Percentiles rank a stretch among this genome's conserved stretches.
phyloP scores from a whole-genome alignment of 176 grass and related monocot species.

The Phoenix roebelenii region DNA sequence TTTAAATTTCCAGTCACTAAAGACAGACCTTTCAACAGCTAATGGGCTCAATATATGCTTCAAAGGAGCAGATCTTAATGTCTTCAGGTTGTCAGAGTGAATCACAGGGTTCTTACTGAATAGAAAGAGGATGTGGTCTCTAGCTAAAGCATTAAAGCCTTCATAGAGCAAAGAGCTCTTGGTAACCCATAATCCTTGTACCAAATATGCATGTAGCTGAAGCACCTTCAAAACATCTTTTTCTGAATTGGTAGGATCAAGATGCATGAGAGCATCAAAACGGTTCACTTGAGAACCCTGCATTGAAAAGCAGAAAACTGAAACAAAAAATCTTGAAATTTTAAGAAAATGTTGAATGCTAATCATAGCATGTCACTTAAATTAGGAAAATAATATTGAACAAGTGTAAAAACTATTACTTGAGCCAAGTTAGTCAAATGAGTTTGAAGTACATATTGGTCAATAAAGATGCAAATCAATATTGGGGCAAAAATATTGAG shows the following conservation, averaged over 20 bases:
- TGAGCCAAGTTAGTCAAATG: no score
- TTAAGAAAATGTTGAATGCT: no score
- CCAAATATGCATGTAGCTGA: slow-evolving; percentile 44
- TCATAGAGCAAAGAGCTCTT: slow-evolving; percentile 64
- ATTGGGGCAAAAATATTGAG: no score
- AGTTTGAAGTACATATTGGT: no score
- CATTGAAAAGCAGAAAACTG: slow-evolving; percentile 3
- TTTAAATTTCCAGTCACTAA: slow-evolving; percentile 54
- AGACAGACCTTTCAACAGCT: slow-evolving; percentile 30
- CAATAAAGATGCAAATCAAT: no score
- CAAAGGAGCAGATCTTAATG: background rate
- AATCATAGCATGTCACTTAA: no score
- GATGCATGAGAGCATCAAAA: slow-evolving; percentile 59
- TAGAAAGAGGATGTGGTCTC: slow-evolving; percentile 38
- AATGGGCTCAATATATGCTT: slow-evolving; percentile 27
- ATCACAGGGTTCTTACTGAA: slow-evolving; percentile 48
- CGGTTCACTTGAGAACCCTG: slow-evolving; percentile 47
- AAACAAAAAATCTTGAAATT: no score
- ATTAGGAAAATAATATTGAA: no score
- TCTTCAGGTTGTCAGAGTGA: slow-evolving; percentile 5
- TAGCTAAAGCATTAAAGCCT: slow-evolving; percentile 26
- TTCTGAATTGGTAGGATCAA: slow-evolving; percentile 42
- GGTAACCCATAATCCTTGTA: slow-evolving; percentile 64
- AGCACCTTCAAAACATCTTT: slow-evolving; percentile 44
- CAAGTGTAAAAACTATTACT: no score